Conservation (phyloP, 139 green algal genomes). For the Ulvella scutata region DNA sequence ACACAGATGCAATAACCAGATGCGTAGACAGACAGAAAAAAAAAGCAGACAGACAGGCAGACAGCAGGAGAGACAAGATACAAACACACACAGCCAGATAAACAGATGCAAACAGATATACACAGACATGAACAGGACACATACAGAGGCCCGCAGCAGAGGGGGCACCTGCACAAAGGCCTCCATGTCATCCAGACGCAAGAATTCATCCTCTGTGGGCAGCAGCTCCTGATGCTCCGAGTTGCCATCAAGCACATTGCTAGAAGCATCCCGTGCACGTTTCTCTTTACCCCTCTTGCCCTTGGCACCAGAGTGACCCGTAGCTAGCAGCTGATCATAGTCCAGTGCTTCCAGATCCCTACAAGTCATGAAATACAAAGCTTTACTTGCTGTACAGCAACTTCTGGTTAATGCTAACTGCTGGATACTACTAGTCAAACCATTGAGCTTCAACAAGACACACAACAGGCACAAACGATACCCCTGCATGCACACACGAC, state of each 20-base stretch:
- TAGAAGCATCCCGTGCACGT: too few species aligned
- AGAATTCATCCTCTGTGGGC: conserved; percentile 50
- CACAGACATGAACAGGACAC: not conserved
- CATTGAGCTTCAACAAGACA: too few species aligned
- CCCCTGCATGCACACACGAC: too few species aligned
- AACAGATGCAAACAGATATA: not conserved
- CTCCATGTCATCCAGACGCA: conserved; percentile 76
- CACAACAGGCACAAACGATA: too few species aligned
- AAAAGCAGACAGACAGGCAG: not conserved
- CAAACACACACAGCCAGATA: not conserved
- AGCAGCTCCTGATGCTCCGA: not conserved
- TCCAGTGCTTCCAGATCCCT: too few species aligned
- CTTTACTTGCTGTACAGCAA: too few species aligned
- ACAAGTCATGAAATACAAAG: too few species aligned
- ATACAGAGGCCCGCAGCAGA: not conserved
- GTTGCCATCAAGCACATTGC: too few species aligned
- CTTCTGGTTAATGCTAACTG: too few species aligned
- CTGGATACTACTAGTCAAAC: too few species aligned
- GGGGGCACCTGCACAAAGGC: conserved; percentile 49
- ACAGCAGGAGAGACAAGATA: not conserved
- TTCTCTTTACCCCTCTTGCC: not conserved
- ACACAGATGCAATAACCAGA: too few species aligned
- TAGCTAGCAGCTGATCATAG: conserved; percentile 3
- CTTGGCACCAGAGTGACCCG: not conserved
- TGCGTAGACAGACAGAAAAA: too few species aligned